Evolutionary conservation across 495 filamentous ascomycete genomes (phyloP).

Genomic region (Amphirosellinia nigrospora): DNA sequence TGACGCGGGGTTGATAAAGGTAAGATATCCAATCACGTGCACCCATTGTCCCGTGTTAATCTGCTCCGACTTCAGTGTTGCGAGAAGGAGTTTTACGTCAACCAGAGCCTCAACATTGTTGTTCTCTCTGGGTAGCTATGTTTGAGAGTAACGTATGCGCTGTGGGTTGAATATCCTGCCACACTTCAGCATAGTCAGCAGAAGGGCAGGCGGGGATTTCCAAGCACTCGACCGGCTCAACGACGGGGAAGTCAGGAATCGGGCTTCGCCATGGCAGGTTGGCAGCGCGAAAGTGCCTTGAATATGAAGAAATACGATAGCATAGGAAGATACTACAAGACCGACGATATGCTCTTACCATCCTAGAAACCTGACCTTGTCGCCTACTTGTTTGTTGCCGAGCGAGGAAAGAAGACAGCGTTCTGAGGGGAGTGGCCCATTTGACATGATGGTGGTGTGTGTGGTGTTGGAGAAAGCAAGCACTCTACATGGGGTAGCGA

Average conservation of each 20-base stretch:
- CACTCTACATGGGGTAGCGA: slow-evolving; percentile 18
- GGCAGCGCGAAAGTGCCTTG: neutral
- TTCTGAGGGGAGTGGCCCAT: slow-evolving; percentile 66
- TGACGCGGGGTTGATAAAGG: slow-evolving; percentile 33
- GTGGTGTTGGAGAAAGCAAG: no score
- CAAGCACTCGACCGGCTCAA: slow-evolving; percentile 5
- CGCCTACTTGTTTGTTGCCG: slow-evolving; percentile 56
- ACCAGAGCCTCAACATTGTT: slow-evolving; percentile 58
- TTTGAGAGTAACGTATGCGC: slow-evolving; percentile 67
- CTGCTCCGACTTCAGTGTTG: slow-evolving; percentile 66
- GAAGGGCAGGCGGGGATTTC: slow-evolving; percentile 16
- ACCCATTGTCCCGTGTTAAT: slow-evolving; percentile 84
- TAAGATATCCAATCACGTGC: slow-evolving; percentile 85
- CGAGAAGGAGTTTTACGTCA: slow-evolving; percentile 73
- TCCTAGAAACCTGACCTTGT: slow-evolving; percentile 89
- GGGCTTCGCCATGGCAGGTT: neutral
- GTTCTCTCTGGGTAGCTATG: slow-evolving; percentile 64
- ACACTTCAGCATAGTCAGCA: slow-evolving; percentile 61
- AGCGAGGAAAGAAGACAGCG: slow-evolving; percentile 73
- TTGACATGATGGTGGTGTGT: slow-evolving; percentile 52
- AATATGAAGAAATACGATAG: neutral
- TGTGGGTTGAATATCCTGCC: slow-evolving; percentile 64
- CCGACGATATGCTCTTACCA: slow-evolving; percentile 66
- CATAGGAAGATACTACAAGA: neutral
- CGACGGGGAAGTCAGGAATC: neutral